Conservation (phyloP, 2,329 filamentous ascomycete species). For the Chalaropsis ovoidea region DNA sequence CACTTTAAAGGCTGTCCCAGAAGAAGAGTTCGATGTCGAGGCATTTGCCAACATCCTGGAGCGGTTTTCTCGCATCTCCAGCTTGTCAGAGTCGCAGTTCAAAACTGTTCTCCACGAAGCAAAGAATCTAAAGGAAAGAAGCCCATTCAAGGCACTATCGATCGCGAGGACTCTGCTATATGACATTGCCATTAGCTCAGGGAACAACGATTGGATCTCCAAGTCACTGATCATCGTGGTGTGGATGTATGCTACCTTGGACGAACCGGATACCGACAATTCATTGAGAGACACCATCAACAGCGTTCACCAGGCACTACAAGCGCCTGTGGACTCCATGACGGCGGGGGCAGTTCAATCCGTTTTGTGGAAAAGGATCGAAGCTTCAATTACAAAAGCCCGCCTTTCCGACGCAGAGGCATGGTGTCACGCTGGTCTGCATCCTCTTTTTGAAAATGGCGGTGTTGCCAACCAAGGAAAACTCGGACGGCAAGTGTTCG, state of each 20-base stretch:
- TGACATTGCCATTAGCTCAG: conserved; percentile 43
- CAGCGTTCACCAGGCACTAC: conserved; percentile 37
- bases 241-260: conserved; percentile 48
- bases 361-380: conserved; percentile 74
- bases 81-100: conserved; percentile 54
- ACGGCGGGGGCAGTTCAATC: conserved; percentile 59
- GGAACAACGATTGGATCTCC: conserved; percentile 53
- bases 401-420: conserved; percentile 46
- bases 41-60: conserved; percentile 46
- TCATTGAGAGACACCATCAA: conserved; percentile 27
- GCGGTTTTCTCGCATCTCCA: conserved; percentile 50
- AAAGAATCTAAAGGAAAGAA: conserved; percentile 50
- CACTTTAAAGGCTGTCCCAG: conserved; percentile 43
- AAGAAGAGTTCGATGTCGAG: conserved; percentile 40
- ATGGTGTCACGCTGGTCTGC: conserved; percentile 64
- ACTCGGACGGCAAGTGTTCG: conserved; percentile 47
- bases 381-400: conserved; percentile 44
- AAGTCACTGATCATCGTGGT: conserved; percentile 57
- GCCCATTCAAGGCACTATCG: conserved; percentile 39
- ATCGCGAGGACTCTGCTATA: conserved; percentile 56
- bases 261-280: conserved; percentile 23
- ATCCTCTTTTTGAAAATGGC: conserved; percentile 54
- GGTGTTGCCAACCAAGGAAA: conserved; percentile 58
- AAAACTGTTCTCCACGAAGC: conserved; percentile 58
- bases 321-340: conserved; percentile 44